phyloP scores from a whole-genome alignment of 805 yeast genomes.

The Saturnispora dispora region DNA sequence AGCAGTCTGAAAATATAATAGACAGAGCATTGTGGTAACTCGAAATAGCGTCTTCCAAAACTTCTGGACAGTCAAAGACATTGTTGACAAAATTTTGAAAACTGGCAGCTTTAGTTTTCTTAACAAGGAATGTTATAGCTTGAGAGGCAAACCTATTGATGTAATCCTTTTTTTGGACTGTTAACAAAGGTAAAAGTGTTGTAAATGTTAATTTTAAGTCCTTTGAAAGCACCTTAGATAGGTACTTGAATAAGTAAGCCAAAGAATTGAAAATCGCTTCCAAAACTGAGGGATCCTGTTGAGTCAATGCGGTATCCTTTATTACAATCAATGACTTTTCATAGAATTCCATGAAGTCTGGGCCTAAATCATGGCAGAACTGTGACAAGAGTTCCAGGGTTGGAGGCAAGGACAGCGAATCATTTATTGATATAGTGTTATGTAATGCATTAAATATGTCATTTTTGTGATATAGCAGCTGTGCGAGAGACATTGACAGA shows the following conservation, averaged over 20 bases:
- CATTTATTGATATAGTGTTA: conserved; percentile 44
- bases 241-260: conserved; percentile 84
- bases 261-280: conserved; percentile 81
- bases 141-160: conserved; percentile 82
- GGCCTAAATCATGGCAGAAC: conserved; percentile 85
- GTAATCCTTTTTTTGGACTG: conserved; percentile 47
- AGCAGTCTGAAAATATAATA: conserved; percentile 59
- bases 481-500: conserved; percentile 64
- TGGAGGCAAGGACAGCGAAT: conserved; percentile 70
- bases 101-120: conserved; percentile 49
- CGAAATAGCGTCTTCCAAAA: conserved; percentile 25
- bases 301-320: conserved; percentile 39
- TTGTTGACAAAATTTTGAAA: conserved; percentile 38
- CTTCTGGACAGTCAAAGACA: conserved; percentile 27
- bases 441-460: conserved; percentile 38
- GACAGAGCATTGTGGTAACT: conserved; percentile 51
- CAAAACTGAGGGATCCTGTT: conserved; percentile 48
- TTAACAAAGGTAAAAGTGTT: conserved; percentile 53
- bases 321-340: conserved; percentile 42
- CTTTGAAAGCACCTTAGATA: conserved; percentile 52
- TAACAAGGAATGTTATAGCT: conserved; percentile 73
- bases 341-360: conserved; percentile 72
- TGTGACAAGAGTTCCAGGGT: conserved; percentile 72
- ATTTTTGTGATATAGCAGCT: conserved; percentile 61
- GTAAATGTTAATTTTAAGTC: conserved; percentile 66